Evolutionary conservation across 78 protist species (phyloP).

Genomic region (Cavenderia fasciculata): DNA sequence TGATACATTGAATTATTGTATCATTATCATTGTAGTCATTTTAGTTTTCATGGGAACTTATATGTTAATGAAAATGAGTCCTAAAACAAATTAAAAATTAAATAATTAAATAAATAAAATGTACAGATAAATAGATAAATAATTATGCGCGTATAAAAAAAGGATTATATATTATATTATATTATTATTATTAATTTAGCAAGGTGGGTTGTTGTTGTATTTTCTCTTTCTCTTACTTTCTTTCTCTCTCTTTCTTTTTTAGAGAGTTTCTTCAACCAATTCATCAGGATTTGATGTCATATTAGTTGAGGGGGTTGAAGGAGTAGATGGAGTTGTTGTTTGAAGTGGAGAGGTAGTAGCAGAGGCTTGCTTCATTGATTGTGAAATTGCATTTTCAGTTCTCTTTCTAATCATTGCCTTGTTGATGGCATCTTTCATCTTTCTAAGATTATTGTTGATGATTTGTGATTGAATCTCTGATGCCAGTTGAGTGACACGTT

Average conservation of each 20-base stretch:
- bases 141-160: no score
- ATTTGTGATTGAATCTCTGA: constrained; percentile 75
- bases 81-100: background rate
- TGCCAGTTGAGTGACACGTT: constrained; percentile 65
- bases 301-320: no score
- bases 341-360: background rate
- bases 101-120: background rate
- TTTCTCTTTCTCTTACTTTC: no score
- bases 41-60: constrained; percentile 18
- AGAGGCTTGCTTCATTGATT: constrained; percentile 27
- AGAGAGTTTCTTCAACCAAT: no score
- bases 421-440: constrained; percentile 66
- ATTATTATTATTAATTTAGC: no score
- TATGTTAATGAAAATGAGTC: constrained; percentile 13
- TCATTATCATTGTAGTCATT: constrained; percentile 31
- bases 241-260: no score
- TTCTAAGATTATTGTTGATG: constrained; percentile 61
- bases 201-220: no score
- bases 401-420: constrained; percentile 43
- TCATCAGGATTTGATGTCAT: no score
- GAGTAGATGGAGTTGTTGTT: background rate
- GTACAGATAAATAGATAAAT: no score
- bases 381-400: constrained; percentile 61
- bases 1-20: constrained; percentile 33
- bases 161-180: no score